Evolutionary conservation across 2,329 filamentous ascomycete species (phyloP).

Genomic region (Cucurbitaria berberidis): DNA sequence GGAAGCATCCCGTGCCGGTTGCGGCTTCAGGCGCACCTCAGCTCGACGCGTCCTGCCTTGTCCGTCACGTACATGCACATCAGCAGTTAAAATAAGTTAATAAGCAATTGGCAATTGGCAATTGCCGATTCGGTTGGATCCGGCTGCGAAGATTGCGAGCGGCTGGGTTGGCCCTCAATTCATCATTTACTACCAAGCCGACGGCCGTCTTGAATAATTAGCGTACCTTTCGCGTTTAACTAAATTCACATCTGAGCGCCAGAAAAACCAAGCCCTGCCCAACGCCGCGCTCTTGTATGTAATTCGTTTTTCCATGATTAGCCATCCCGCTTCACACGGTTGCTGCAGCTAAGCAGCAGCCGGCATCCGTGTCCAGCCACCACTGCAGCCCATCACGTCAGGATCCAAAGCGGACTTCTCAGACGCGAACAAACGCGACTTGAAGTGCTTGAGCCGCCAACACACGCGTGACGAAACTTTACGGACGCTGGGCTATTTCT

Average conservation of each 20-base stretch:
- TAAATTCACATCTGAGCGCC: slow-evolving; percentile 16
- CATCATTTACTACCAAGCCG: slow-evolving; percentile 29
- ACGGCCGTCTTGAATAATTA: slow-evolving; percentile 26
- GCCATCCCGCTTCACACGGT: slow-evolving; percentile 14
- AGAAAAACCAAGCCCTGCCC: slow-evolving; percentile 33
- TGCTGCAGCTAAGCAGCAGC: slow-evolving; percentile 40
- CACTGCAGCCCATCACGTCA: slow-evolving; percentile 29
- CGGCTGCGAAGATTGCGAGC: slow-evolving; percentile 29
- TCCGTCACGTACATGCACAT: slow-evolving; percentile 8
- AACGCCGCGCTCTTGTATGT: slow-evolving; percentile 30
- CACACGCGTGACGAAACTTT: slow-evolving; percentile 33
- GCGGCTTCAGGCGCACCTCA: slow-evolving; percentile 16
- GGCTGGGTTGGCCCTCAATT: slow-evolving; percentile 31
- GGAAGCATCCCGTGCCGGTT: slow-evolving; percentile 22
- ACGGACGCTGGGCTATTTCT: slow-evolving; percentile 31
- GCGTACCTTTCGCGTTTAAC: slow-evolving; percentile 35
- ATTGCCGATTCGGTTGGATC: no score
- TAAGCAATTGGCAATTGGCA: no score
- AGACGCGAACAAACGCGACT: slow-evolving; percentile 43
- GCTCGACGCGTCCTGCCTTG: slow-evolving; percentile 4
- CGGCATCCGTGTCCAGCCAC: slow-evolving; percentile 35
- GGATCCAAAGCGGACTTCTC: slow-evolving; percentile 31
- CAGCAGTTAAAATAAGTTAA: no score
- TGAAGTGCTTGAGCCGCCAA: slow-evolving; percentile 38
- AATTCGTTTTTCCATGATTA: slow-evolving; percentile 30